Evolutionary conservation across 306 rosid species (phyloP), one percentile per base, ranked within the genome.

Genomic region (Acacia crassicarpa): DNA sequence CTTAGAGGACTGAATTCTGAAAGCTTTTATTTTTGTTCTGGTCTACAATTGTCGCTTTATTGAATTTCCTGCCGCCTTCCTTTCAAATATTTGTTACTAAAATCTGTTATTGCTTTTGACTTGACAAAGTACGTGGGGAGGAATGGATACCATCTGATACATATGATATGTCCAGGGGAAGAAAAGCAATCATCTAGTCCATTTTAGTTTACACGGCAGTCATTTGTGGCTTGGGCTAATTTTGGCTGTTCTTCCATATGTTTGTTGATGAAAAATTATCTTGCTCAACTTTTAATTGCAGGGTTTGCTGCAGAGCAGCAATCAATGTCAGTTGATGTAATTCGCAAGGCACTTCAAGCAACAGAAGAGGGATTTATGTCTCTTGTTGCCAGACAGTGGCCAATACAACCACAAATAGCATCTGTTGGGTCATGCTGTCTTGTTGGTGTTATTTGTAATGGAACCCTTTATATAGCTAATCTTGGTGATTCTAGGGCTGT

Each of bases 371-470:
- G 93, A 16, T 91, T 91, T 79, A 63, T 87, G 80, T 89, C 93
- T 20, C 76, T 89, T 51, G 95, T 91, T 14, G 85, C 91, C 9
- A 83, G 77, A 69, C 90, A 91, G 82, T 89, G 95, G 95, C 82
- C 95, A 16, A 74, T 77, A 54, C 88, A 85, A 33, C 91, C 95
- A 27, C 95, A 91, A 75, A 91, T 91, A 68, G 95, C 95, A 43
- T 93, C 95, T 0, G 95, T 91, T 58, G 95, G 95, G 44, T 91
- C 95, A 19, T 91, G 95, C 80, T 89, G 90, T 88, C 93, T 91
- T 65, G 93, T 85, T 15, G 91, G 95, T 72, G 89, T 91, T 78
- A 75, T 91, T 53, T 91, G 88, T 80, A 83, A 80, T 56, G 95
- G 88, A 78, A 81, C 67, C 79, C 95, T 91, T 67, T 91, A 86